phyloP scores from a whole-genome alignment of 441 rosid species.

The Raphanus hybrid region DNA sequence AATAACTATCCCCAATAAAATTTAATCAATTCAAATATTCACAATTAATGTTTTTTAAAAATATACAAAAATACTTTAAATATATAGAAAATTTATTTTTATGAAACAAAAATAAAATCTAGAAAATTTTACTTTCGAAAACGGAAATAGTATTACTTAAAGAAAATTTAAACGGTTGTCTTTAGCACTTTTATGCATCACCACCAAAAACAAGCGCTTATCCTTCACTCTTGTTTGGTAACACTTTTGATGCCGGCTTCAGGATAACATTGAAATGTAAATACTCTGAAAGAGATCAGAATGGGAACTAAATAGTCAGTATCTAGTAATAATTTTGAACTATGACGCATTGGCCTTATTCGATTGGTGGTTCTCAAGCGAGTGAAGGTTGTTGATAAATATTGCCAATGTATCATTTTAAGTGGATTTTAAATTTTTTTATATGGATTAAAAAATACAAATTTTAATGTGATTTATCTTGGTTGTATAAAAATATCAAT shows the following conservation, averaged over 20 bases:
- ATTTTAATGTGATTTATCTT: no score
- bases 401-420: not conserved
- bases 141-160: no score
- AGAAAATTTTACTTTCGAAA: no score
- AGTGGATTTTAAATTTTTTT: no score
- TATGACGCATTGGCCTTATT: conserved; percentile 6
- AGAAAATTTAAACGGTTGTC: not conserved
- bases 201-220: not conserved
- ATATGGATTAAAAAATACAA: no score
- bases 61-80: no score
- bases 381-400: not conserved
- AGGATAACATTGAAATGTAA: not conserved
- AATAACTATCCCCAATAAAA: no score
- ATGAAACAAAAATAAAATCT: no score
- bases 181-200: not conserved
- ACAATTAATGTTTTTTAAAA: no score
- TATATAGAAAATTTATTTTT: no score
- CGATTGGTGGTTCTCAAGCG: not conserved
- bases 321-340: not conserved
- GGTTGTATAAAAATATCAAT: no score
- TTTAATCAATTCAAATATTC: no score
- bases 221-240: not conserved
- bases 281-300: not conserved
- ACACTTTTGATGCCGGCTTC: not conserved
- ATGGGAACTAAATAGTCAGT: not conserved